Conservation (phyloP, 1,284 basidiomycete species). For the Malassezia nana region DNA sequence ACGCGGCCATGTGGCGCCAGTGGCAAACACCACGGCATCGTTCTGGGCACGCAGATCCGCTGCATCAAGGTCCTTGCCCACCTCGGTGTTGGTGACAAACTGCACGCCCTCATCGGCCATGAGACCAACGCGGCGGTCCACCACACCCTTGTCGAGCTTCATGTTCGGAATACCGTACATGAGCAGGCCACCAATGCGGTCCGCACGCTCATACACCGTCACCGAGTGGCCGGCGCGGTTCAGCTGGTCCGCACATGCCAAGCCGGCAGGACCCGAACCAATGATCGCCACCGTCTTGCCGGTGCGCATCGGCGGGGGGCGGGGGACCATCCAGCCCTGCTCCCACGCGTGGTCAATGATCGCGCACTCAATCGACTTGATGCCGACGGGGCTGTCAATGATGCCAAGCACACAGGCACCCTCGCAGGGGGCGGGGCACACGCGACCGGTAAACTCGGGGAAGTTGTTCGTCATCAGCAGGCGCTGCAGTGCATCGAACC, state of each 20-base stretch:
- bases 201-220: constrained; percentile 44
- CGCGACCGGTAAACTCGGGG: constrained; percentile 45
- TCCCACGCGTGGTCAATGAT: constrained; percentile 47
- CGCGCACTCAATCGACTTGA: constrained; percentile 43
- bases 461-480: constrained; percentile 48
- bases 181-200: constrained; percentile 42
- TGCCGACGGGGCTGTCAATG: constrained; percentile 43
- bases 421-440: constrained; percentile 46
- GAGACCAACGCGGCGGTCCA: constrained; percentile 39
- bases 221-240: constrained; percentile 45
- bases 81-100: constrained; percentile 32
- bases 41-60: constrained; percentile 36
- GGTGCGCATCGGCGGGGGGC: constrained; percentile 35
- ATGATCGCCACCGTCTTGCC: constrained; percentile 44
- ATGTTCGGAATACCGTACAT: constrained; percentile 47
- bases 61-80: constrained; percentile 38
- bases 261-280: constrained; percentile 43
- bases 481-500: constrained; percentile 42
- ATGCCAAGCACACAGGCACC: constrained; percentile 44
- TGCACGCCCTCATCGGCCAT: constrained; percentile 44
- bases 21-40: constrained; percentile 41
- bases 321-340: constrained; percentile 42
- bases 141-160: constrained; percentile 46
- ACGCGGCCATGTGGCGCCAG: constrained; percentile 44
- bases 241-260: constrained; percentile 41